phyloP scores from a whole-genome alignment of 805 yeast species.

The Nakazawaea wickerhamii region DNA sequence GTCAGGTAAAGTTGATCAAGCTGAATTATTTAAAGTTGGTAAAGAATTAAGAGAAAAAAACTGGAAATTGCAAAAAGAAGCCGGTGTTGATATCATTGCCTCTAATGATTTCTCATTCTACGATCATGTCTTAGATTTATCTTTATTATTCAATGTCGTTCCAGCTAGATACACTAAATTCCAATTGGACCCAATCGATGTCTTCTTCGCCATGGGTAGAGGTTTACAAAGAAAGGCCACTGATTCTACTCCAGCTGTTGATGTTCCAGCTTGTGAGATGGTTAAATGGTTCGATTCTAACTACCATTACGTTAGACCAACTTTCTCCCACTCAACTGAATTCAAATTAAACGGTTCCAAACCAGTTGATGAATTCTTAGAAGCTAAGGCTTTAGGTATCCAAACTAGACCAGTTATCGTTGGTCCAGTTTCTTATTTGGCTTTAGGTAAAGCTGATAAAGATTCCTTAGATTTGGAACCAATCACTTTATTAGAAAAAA shows the following conservation, averaged over 20 bases:
- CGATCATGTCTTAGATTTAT: conserved; percentile 93
- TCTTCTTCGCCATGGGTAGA: conserved; percentile 98
- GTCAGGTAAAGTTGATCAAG: conserved; percentile 87
- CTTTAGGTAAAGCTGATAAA: conserved; percentile 97
- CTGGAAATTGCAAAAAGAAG: conserved; percentile 97
- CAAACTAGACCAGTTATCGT: conserved; percentile 96
- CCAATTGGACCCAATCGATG: conserved; percentile 84
- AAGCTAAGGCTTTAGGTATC: conserved; percentile 94
- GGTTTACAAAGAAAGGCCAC: conserved; percentile 98
- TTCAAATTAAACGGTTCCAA: conserved; percentile 95
- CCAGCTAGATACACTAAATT: conserved; percentile 96
- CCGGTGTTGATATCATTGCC: conserved; percentile 96
- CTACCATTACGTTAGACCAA: conserved; percentile 99
- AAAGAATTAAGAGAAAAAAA: conserved; percentile 91
- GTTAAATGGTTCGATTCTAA: conserved; percentile 99
- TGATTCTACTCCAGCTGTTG: conserved; percentile 82
- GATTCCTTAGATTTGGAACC: conserved; percentile 95
- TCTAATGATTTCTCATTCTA: conserved; percentile 98
- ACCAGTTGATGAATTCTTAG: conserved; percentile 96
- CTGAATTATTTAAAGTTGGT: conserved; percentile 86
- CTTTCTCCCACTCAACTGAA: conserved; percentile 90
- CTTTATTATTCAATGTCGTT: conserved; percentile 88
- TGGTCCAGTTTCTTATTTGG: conserved; percentile 94
- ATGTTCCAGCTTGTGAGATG: conserved; percentile 98
- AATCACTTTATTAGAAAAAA: conserved; percentile 79